A percentile compares a stretch with the other conserved stretches of the same genome.
phyloP scores from a whole-genome alignment of 345 rosid species.

The Gossypium arboreum region DNA sequence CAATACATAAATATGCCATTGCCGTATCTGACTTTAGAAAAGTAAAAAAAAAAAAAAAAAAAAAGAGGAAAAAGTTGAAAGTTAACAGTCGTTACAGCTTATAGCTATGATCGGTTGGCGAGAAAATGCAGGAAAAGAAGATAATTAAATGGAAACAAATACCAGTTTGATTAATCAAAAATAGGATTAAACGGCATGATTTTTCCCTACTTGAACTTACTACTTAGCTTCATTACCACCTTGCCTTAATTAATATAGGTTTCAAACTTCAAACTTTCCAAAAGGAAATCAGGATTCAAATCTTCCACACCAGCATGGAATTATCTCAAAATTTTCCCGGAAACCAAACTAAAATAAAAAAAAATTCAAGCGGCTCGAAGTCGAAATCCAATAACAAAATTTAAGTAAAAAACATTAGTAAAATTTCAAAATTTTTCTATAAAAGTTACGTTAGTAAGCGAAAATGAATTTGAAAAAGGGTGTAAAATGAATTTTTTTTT shows the following conservation, averaged over 20 bases:
- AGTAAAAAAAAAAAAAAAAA: too few species aligned
- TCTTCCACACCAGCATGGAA: background rate
- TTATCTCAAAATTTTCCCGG: background rate
- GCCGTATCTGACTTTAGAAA: background rate
- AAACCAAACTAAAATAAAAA: background rate
- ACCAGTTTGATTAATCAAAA: background rate
- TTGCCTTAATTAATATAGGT: background rate
- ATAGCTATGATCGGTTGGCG: background rate
- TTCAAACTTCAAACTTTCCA: background rate
- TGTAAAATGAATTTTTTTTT: background rate
- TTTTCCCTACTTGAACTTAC: background rate
- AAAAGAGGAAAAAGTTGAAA: background rate
- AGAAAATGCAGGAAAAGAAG: conserved; percentile 8
- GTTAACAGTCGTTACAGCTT: background rate
- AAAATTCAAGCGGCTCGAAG: background rate
- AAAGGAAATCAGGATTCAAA: background rate
- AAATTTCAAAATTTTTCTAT: too few species aligned
- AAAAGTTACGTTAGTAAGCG: too few species aligned
- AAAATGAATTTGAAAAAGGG: too few species aligned
- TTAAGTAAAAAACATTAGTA: too few species aligned
- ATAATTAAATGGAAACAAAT: background rate
- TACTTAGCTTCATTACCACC: background rate
- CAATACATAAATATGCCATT: background rate
- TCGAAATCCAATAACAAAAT: too few species aligned
- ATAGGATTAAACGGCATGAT: background rate